Evolutionary conservation across 108 stramenopile species (phyloP), one percentile per base, ranked within the genome.

Genomic region (Heterococcus sp.): DNA sequence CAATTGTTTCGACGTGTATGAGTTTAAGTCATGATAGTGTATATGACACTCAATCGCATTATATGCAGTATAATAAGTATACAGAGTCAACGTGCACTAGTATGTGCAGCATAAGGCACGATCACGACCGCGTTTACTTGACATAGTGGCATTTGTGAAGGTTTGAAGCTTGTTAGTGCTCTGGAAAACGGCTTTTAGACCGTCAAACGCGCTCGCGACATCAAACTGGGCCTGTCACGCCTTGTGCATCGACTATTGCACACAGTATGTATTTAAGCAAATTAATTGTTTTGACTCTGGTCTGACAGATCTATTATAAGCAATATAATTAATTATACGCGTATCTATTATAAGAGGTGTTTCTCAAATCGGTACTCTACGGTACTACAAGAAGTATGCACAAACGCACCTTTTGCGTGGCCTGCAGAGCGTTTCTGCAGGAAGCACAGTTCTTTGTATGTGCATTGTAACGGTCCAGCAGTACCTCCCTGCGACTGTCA

Each of bases 391-490:
- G 14, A 8, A 58, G 21, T 58, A 8, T 58, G 46, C 46, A 21
- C 46, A 58, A 58, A 58, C 46, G 46, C 46, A 58, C 46, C 46
- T 58, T 58, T 21, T 21, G 46, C 46, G 46, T 58, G 14, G 46
- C 46, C 14, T 8, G 14, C 14, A 58, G 46, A 8, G 46, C 46
- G 46, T 8, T 21, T 35, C 73, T 8, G 31, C 81, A 82, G 32
- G 72, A 72, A 2, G 81, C 68, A 68, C 81, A 82, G 11, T 82
- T 46, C 38, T 66, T 73, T 8, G 81, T 82, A 68, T 82, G 81
- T 0, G 28, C 30, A 2, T 66, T 31, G 33, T 65, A 66, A 2
- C 81, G 74, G 34, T 74, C 81, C 29, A 82, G 36, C 37, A 74
- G 21, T 29, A 38, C 8, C n/a, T 82, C 73, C 14, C 81, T 31